These are phyloP conservation scores for Vachellia collinsii DNA, from an alignment of 306 rosid genomes.

Conservation along the genomic window DNA sequence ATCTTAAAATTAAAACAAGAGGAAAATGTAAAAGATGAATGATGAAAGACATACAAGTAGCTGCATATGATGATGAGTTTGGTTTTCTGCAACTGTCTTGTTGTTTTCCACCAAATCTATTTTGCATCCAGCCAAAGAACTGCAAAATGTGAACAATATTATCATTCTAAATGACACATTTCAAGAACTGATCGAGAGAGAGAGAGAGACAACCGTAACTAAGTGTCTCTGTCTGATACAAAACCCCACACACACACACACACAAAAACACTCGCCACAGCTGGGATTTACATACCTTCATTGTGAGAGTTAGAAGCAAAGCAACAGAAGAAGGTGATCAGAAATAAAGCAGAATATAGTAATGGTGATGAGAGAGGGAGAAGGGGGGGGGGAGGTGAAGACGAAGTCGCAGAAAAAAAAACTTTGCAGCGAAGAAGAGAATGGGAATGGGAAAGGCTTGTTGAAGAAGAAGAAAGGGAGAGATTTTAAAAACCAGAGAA, in stretches of 20 bases:
- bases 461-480: conserved; percentile 8
- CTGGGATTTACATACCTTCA: not conserved
- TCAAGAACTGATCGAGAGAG: not conserved
- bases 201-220: not conserved
- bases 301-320: not conserved
- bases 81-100: conserved; percentile 62
- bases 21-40: not conserved
- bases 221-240: not conserved
- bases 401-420: not conserved
- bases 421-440: not conserved
- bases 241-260: not conserved
- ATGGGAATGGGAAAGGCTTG: not conserved
- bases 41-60: conserved; percentile 57
- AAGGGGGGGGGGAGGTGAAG: not conserved
- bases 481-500: conserved; percentile 64
- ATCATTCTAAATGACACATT: not conserved
- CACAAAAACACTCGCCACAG: not conserved
- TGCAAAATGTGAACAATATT: conserved; percentile 41
- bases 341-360: not conserved
- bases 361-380: not conserved
- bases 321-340: not conserved
- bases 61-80: conserved; percentile 39
- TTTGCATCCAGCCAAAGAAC: conserved; percentile 96
- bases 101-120: conserved; percentile 72
- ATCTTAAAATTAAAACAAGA: not conserved